These are phyloP conservation scores for Dioszegia crocea DNA, from an alignment of 768 basidiomycete genomes.

Conservation along the genomic window DNA sequence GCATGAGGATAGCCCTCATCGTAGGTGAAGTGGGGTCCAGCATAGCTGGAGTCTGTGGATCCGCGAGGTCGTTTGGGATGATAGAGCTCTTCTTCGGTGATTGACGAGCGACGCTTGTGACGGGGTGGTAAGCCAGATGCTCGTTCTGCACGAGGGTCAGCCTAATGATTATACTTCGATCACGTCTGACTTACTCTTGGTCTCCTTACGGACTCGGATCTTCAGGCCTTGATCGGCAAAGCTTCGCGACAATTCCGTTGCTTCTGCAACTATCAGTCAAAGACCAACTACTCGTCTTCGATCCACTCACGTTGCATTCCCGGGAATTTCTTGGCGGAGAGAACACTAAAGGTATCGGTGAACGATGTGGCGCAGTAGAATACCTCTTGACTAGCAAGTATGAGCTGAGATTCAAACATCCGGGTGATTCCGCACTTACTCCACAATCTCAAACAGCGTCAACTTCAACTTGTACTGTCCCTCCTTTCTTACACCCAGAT, in stretches of 20 bases:
- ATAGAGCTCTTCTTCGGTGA: conserved; percentile 4
- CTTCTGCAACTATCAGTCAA: conserved; percentile 57
- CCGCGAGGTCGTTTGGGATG: conserved; percentile 4
- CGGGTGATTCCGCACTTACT: conserved; percentile 56
- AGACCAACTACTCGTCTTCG: background rate
- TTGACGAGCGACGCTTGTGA: conserved; percentile 1
- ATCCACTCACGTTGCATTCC: conserved; percentile 80
- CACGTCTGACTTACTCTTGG: conserved; percentile 19
- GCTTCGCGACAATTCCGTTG: conserved; percentile 79
- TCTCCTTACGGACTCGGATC: conserved; percentile 84
- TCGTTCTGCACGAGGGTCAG: conserved; percentile 4
- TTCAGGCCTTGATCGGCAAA: conserved; percentile 95
- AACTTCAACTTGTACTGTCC: conserved; percentile 78
- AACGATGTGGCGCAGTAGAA: conserved; percentile 86
- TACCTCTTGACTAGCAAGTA: conserved; percentile 55
- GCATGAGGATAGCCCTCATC: background rate
- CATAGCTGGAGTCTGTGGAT: background rate
- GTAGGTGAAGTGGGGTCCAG: background rate
- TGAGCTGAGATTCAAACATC: background rate
- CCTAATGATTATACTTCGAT: background rate
- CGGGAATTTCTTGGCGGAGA: conserved; percentile 93
- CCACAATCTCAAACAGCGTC: conserved; percentile 82
- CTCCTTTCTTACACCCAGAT: conserved; percentile 85
- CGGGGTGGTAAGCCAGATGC: background rate
- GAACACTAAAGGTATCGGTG: conserved; percentile 86